Percentiles rank a stretch among this genome's conserved stretches.
Evolutionary conservation across 148 eudicot species (phyloP).

Genomic region (Simmondsia chinensis): DNA sequence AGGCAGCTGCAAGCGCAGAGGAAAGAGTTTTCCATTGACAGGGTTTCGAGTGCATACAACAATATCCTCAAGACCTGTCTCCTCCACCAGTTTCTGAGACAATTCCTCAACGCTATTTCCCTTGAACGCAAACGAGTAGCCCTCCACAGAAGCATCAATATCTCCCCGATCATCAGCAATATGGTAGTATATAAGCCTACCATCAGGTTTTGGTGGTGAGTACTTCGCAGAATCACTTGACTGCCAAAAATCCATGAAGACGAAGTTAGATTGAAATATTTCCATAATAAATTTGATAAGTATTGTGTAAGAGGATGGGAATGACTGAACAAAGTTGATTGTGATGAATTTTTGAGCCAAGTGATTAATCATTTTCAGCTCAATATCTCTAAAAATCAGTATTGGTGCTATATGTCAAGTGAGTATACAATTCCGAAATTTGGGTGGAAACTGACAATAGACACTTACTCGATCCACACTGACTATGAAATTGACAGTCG

Average conservation of each 20-base stretch:
- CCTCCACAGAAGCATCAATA: slow-evolving; percentile 27
- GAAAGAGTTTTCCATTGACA: slow-evolving; percentile 51
- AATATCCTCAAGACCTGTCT: slow-evolving; percentile 38
- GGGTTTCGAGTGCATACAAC: slow-evolving; percentile 49
- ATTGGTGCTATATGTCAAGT: too few relatives aligned
- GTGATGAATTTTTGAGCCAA: too few relatives aligned
- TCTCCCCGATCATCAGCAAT: slow-evolving; percentile 35
- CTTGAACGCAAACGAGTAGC: slow-evolving; percentile 28
- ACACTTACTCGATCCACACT: too few relatives aligned
- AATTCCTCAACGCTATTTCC: slow-evolving; percentile 55
- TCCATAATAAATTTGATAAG: too few relatives aligned
- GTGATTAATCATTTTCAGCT: too few relatives aligned
- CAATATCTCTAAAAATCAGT: too few relatives aligned
- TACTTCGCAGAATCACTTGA: slow-evolving; percentile 36
- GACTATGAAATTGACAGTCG: too few relatives aligned
- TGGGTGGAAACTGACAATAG: too few relatives aligned
- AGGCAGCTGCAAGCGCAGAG: slow-evolving; percentile 60
- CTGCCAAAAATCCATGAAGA: slow-evolving; percentile 33
- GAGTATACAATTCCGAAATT: too few relatives aligned
- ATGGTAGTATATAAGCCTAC: slow-evolving; percentile 49
- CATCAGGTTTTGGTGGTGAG: slow-evolving; percentile 48
- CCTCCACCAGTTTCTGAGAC: slow-evolving; percentile 39
- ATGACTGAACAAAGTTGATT: too few relatives aligned
- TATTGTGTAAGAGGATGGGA: too few relatives aligned
- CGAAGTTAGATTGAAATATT: too few relatives aligned